These are phyloP conservation scores for Ascocoryne sarcoides DNA, from an alignment of 2,329 filamentous ascomycete genomes.

Conservation along the genomic window DNA sequence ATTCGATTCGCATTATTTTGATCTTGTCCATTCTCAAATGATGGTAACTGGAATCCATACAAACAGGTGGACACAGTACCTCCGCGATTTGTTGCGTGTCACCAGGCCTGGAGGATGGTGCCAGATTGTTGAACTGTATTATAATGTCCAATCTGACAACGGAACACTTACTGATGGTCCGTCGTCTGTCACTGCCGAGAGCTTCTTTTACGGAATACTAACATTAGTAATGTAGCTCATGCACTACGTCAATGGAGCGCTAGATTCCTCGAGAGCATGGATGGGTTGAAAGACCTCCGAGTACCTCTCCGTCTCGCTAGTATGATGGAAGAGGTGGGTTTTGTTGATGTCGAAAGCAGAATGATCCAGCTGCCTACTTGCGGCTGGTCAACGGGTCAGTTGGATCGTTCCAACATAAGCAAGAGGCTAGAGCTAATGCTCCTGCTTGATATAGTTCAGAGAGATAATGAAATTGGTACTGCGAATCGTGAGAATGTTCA, in stretches of 20 bases:
- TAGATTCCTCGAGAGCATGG: conserved; percentile 52
- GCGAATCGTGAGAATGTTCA: conserved; percentile 47
- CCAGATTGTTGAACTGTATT: conserved; percentile 82
- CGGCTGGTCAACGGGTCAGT: conserved; percentile 58
- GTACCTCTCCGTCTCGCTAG: conserved; percentile 46
- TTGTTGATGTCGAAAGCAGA: conserved; percentile 57
- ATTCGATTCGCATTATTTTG: conserved; percentile 64
- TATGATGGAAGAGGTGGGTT: conserved; percentile 40
- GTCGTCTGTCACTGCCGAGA: no score
- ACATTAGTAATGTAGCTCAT: no score
- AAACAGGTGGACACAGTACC: conserved; percentile 64
- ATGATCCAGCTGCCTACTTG: conserved; percentile 62
- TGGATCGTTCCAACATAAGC: no score
- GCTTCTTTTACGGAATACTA: no score
- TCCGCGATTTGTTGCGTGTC: conserved; percentile 65
- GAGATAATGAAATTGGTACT: conserved; percentile 43
- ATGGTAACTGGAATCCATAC: conserved; percentile 23
- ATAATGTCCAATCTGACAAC: conserved; percentile 78
- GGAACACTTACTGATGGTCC: conserved; percentile 60
- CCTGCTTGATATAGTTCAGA: conserved; percentile 42
- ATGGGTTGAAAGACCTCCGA: conserved; percentile 57
- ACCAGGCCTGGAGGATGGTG: conserved; percentile 73
- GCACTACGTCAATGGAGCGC: conserved; percentile 61
- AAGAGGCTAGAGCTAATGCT: no score
- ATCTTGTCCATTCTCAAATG: conserved; percentile 61